Evolutionary conservation across 768 basidiomycete species (phyloP).

Genomic region (Imleria badia): DNA sequence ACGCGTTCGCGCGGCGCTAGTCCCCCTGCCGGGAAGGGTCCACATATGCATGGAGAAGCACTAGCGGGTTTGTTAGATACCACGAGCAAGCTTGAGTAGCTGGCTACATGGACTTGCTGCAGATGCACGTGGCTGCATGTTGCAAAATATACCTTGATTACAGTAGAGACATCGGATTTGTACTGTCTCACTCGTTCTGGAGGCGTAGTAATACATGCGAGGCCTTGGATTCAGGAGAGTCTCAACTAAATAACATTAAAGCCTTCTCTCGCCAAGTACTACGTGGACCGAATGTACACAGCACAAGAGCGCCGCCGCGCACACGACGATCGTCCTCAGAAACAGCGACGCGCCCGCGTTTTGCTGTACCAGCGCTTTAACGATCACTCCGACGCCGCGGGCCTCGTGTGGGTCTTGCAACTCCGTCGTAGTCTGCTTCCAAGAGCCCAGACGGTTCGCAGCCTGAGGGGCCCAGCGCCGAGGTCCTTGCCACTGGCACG

Average conservation of each 20-base stretch:
- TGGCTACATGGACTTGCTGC: conserved; percentile 31
- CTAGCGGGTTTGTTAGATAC: conserved; percentile 8
- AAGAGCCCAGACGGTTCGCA: too few species aligned
- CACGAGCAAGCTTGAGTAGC: conserved; percentile 29
- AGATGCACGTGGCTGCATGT: conserved; percentile 8
- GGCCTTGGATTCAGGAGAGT: not conserved
- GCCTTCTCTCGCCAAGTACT: not conserved
- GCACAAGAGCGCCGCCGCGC: not conserved
- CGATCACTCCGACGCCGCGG: conserved; percentile 11
- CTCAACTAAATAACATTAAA: not conserved
- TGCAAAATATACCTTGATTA: conserved; percentile 2
- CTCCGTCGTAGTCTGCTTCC: not conserved
- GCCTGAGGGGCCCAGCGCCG: too few species aligned
- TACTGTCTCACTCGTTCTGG: conserved; percentile 1
- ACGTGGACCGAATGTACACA: conserved; percentile 4
- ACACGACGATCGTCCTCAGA: conserved; percentile 6
- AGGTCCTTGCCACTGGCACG: too few species aligned
- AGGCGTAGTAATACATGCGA: not conserved
- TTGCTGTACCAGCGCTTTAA: conserved; percentile 22
- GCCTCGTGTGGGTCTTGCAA: conserved; percentile 10
- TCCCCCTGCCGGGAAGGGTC: not conserved
- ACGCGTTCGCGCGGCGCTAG: conserved; percentile 15
- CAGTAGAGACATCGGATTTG: conserved; percentile 3
- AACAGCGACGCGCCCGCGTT: conserved; percentile 8
- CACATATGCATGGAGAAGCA: not conserved